Base-by-base conservation (phyloP, 1,284 basidiomycete species). In the Vanrija sp. region DNA sequence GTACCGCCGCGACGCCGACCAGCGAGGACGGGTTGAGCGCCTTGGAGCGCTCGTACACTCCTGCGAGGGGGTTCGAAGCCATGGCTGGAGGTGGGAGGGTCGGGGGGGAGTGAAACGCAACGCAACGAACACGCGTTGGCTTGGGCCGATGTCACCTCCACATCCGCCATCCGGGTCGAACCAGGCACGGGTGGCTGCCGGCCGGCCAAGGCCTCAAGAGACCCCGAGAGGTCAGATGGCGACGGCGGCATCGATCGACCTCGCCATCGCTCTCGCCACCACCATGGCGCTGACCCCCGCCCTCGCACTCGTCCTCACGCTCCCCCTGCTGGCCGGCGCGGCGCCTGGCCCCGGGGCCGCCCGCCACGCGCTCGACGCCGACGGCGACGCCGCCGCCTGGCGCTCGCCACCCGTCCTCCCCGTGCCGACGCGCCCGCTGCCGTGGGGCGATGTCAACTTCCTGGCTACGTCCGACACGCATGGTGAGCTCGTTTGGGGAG, bases 371-470 rank as follows among this genome's bases (percentile, higher is more conserved):
- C 23, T 41, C 47, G 47, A 38, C 15, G 38, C 22, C 47, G 47
- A 47, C 35, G 45, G 36, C 36, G 36, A 47, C 22, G 35, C 38
- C 36, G 35, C 24, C 20, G n/a, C 16, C 18, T 35, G 22, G 35
- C 35, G 38, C 45, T 47, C 47, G 38, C 36, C 54, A 19, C 45
- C 45, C 25, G 48, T 41, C 36, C 49, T 73, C 6, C 72, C 75
- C 6, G 45, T 59, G 12, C 75, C 75, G 2, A 68, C 61, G 3
- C 56, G 68, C 24, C 60, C 59, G 31, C 59, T 75, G 18, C 64
- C 68, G 35, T 76, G 75, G 75, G 67, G 69, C 24, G 72, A 75
- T 45, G 67, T 72, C 54, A 76, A 76, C 59, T 68, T 76, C 56
- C 45, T 76, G n/a, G 64, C 61, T 44, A 75, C 69, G 7, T 73